Evolutionary conservation across 768 basidiomycete species (phyloP).

Genomic region (Pleurotus eryngii): DNA sequence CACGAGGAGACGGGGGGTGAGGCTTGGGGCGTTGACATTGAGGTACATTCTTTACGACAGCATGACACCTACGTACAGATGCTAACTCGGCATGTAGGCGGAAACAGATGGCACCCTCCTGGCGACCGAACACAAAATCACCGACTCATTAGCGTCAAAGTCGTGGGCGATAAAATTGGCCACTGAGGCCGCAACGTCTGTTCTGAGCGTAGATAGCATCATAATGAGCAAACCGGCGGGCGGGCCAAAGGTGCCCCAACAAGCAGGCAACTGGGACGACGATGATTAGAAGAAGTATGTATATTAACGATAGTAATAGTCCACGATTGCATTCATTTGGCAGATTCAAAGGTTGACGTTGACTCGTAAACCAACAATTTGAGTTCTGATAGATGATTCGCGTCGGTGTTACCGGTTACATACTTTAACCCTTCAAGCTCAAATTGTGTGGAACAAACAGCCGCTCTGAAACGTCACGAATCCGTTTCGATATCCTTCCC

Average conservation of each 20-base stretch:
- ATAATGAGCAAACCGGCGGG: constrained; percentile 96
- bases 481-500: too few relatives aligned
- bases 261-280: constrained; percentile 84
- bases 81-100: constrained; percentile 36
- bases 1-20: constrained; percentile 77
- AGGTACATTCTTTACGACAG: constrained; percentile 45
- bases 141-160: constrained; percentile 88
- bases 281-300: constrained; percentile 43
- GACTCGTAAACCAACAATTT: too few relatives aligned
- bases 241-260: constrained; percentile 84
- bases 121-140: constrained; percentile 62
- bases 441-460: too few relatives aligned
- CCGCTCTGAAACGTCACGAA: too few relatives aligned
- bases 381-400: too few relatives aligned
- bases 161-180: constrained; percentile 88
- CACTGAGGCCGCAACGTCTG: constrained; percentile 86
- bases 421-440: too few relatives aligned
- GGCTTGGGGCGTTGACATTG: constrained; percentile 84
- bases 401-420: too few relatives aligned
- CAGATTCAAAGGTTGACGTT: too few relatives aligned
- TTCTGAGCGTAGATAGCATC: constrained; percentile 94
- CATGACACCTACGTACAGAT: neutral
- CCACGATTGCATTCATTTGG: too few relatives aligned
- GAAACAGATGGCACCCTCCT: constrained; percentile 77
- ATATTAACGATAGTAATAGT: too few relatives aligned